These are phyloP conservation scores for Conoideocrella luteorostrata DNA, from an alignment of 2,329 filamentous ascomycete species.

Conservation along the genomic window DNA sequence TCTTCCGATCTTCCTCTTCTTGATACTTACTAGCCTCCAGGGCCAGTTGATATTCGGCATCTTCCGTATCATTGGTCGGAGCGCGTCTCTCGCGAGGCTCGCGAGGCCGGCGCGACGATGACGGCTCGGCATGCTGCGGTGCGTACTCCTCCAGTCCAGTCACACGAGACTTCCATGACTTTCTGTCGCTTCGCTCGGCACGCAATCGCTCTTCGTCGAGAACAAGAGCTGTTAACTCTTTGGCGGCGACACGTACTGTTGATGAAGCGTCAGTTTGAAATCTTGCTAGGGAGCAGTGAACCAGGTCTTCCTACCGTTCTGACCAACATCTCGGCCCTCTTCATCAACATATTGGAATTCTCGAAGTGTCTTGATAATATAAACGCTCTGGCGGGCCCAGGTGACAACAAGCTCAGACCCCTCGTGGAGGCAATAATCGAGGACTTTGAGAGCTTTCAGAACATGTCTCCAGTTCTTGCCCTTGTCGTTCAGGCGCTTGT, in stretches of 20 bases:
- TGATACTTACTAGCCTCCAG: constrained; percentile 93
- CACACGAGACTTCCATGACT: constrained; percentile 94
- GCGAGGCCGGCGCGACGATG: constrained; percentile 37
- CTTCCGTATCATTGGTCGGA: constrained; percentile 65
- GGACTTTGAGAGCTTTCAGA: constrained; percentile 91
- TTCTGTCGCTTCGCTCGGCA: constrained; percentile 83
- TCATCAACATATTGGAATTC: constrained; percentile 97
- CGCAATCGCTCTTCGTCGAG: constrained; percentile 90
- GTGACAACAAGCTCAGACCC: constrained; percentile 94
- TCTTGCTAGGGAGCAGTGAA: background rate
- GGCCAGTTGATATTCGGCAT: constrained; percentile 83
- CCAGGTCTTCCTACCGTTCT: constrained; percentile 69
- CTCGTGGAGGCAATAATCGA: constrained; percentile 97
- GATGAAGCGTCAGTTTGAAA: constrained; percentile 10
- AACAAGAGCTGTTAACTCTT: constrained; percentile 87
- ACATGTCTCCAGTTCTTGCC: constrained; percentile 99
- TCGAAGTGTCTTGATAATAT: constrained; percentile 96
- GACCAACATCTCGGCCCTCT: constrained; percentile 88
- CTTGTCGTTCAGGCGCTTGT: constrained; percentile 97
- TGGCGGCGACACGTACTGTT: constrained; percentile 86
- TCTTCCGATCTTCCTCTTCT: constrained; percentile 80
- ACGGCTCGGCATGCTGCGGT: constrained; percentile 36
- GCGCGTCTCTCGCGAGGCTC: constrained; percentile 41
- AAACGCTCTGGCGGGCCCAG: constrained; percentile 96
- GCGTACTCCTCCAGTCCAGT: constrained; percentile 82